Evolutionary conservation across 805 yeast species (phyloP).

Genomic region (Jamesozyma hellenica): DNA sequence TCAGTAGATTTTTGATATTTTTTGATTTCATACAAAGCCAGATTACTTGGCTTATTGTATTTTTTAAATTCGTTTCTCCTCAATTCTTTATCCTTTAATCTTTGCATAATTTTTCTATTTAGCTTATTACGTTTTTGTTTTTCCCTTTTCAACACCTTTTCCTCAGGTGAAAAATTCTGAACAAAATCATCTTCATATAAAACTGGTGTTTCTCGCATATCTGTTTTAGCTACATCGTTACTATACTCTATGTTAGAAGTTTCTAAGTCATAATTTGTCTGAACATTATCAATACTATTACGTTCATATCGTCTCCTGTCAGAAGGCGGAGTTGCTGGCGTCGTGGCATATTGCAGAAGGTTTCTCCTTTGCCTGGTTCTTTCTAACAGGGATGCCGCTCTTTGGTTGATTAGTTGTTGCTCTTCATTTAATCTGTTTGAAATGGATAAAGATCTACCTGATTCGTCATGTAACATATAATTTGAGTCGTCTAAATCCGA

Average conservation of each 20-base stretch:
- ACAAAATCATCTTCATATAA: too few species aligned
- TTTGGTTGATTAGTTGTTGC: slow-evolving; percentile 21
- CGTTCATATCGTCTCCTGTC: slow-evolving; percentile 13
- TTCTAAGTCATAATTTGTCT: background rate
- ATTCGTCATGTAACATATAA: background rate
- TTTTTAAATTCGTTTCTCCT: slow-evolving; percentile 24
- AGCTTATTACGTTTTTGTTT: background rate
- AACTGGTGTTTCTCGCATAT: too few species aligned
- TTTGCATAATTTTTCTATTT: slow-evolving; percentile 1
- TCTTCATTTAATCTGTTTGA: slow-evolving; percentile 13
- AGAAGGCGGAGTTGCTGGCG: background rate
- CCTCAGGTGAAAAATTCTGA: background rate
- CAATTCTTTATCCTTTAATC: slow-evolving; percentile 1
- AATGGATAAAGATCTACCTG: slow-evolving; percentile 12
- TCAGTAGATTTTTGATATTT: slow-evolving; percentile 61
- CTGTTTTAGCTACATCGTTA: background rate
- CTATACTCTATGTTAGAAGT: background rate
- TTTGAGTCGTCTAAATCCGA: background rate
- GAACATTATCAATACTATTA: too few species aligned
- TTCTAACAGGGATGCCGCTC: slow-evolving; percentile 23
- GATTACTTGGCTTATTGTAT: slow-evolving; percentile 52
- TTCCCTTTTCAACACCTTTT: background rate
- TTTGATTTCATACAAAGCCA: slow-evolving; percentile 59
- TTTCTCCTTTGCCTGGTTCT: slow-evolving; percentile 24
- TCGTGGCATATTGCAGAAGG: slow-evolving; percentile 2